A percentile compares a stretch with the other conserved stretches of the same genome.
These are phyloP conservation scores for Amniculicola lignicola DNA, from an alignment of 495 filamentous ascomycete species.

Conservation along the genomic window DNA sequence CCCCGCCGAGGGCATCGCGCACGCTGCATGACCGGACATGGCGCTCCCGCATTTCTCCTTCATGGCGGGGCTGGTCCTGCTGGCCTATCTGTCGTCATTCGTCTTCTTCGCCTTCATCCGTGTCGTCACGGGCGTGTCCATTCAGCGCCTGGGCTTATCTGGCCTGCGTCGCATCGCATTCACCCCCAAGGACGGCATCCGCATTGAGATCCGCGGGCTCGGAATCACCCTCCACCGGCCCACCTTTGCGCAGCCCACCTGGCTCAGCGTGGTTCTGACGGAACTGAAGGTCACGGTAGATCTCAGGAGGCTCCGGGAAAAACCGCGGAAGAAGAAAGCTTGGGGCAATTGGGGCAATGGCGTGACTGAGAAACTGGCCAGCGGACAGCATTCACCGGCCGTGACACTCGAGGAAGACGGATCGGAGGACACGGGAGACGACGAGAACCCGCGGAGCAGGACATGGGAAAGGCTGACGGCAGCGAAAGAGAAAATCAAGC, in stretches of 20 bases:
- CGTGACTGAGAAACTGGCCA: constrained; percentile 20
- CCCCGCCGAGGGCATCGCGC: too few relatives aligned
- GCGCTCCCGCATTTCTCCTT: constrained; percentile 68
- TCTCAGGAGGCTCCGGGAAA: constrained; percentile 52
- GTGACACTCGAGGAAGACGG: constrained; percentile 22
- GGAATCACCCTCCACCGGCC: constrained; percentile 85
- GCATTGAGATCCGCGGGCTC: constrained; percentile 83
- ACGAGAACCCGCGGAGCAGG: constrained; percentile 53
- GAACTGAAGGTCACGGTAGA: constrained; percentile 84
- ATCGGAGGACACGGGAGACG: constrained; percentile 24
- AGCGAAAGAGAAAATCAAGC: constrained; percentile 80
- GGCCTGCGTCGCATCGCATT: constrained; percentile 87
- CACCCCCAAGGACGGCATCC: constrained; percentile 77
- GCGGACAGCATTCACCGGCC: constrained; percentile 12
- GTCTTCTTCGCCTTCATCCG: constrained; percentile 90
- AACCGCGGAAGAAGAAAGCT: constrained; percentile 21
- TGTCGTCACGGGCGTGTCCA: constrained; percentile 89
- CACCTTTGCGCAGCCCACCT: constrained; percentile 95
- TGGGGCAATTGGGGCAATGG: constrained; percentile 32
- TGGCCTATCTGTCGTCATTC: constrained; percentile 88
- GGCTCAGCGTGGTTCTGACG: constrained; percentile 83
- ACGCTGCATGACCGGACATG: constrained; percentile 45
- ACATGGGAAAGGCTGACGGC: constrained; percentile 74
- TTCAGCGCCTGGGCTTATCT: constrained; percentile 90
- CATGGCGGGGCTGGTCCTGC: constrained; percentile 73